Base-by-base conservation (phyloP, 1,284 basidiomycete species). In the Malassezia brasiliensis region DNA sequence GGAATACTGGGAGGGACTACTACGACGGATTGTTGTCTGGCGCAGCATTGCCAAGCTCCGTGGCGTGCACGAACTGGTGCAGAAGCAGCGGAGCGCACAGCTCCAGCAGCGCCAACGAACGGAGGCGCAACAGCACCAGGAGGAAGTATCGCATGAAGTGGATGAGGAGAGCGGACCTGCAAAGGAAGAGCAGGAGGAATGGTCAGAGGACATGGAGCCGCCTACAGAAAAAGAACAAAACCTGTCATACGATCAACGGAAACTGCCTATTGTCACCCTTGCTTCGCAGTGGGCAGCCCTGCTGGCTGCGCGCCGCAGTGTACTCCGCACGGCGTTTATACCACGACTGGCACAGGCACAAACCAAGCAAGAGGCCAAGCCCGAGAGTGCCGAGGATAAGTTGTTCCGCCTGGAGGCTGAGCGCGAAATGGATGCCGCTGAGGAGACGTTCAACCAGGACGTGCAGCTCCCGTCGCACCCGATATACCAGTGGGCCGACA, bases 11-110 rank as follows among this genome's bases (percentile, higher is more conserved):
- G 93, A 96, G 76, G 80, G 84, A 36, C 78, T 98, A 6, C 76
- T 98, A 56, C 87, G 88, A 75, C 90, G 88, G 72, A 78, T 98
- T 38, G 79, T 94, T n/a, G 91, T 98, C 1, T 94, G 89, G 85
- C 96, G 96, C 76, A 87, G 94, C n/a, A 94, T 94, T 78, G 86
- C 89, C 8, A 91, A 91, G 68, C 81, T 99, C 46, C 87, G 88
- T 71, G 83, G 81, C 57, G 81, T 96, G 59, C 94, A 99, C 75
- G 90, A 96, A 77, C 85, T 93, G 22, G 90, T 98, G 5, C 85
- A 98, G 41, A 84, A 88, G 53, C 98, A 98, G 72, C 83, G 94
- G 40, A 79, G 98, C 17, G 93, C 96, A 69, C 90, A 96, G 68
- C 82, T 98, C 52, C 86, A 91, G 60, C 90, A 90, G 74, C 83